Base-by-base conservation (phyloP, 331 rosid species). In the Malus hybrid region DNA sequence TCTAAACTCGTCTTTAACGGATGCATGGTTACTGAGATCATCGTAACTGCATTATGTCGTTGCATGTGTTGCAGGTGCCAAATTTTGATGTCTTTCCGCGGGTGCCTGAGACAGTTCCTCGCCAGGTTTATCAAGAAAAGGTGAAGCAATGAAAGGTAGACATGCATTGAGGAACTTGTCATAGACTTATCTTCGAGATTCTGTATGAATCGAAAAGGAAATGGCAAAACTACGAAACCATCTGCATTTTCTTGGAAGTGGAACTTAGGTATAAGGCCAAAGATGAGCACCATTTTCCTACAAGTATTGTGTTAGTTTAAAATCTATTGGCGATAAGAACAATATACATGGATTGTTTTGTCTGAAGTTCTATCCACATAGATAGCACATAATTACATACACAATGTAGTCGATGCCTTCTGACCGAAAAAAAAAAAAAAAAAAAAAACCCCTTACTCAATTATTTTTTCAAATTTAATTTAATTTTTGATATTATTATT, bases 21-120 rank as follows among this genome's bases (percentile, higher is more conserved):
- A 66, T n/a, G 60, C n/a, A 19, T 63, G 7, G 30, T 4, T 32
- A n/a, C 48, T 26, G 29, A 16, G 50, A 50, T 26, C 44, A 24
- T 73, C 42, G 2, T 7, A 26, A 3, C 5, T 52, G 57, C 61
- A 9, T 39, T 58, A 44, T 57, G 26, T 6, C 29, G 16, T 63
- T 62, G 24, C 52, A 65, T 14, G 14, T 10, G 44, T 34, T 10
- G 50, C 70, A 63, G 77, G 71, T 46, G 32, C 50, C 50, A n/a
- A 62, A 74, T 74, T 63, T 74, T 46, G 70, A 29, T 30, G 10
- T 48, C 29, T 20, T 63, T 63, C 52, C 20, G 70, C 7, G 36
- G 68, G 78, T 52, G 72, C 66, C 53, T 52, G 57, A 39, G 57
- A 36, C 34, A 77, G 80, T 53, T 74, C 77, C 73, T 63, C 29